phyloP scores from a whole-genome alignment of 2,329 filamentous ascomycete species.

The Malbranchea zuffiana region DNA sequence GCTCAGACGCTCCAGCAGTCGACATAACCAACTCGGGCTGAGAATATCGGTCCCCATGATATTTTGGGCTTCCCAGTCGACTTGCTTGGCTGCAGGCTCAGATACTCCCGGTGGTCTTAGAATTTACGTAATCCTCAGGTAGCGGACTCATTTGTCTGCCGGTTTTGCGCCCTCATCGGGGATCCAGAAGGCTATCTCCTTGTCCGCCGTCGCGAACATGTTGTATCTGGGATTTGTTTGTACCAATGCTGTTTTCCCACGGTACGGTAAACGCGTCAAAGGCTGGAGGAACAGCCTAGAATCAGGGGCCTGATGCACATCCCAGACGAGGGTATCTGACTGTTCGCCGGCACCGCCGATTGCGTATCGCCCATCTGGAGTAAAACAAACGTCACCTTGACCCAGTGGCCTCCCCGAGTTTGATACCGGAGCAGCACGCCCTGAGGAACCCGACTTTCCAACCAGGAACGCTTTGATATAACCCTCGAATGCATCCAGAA shows the following conservation, averaged over 20 bases:
- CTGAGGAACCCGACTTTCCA: conserved; percentile 38
- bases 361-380: conserved; percentile 79
- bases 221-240: conserved; percentile 71
- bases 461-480: conserved; percentile 61
- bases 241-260: conserved; percentile 42
- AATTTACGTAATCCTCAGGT: neutral
- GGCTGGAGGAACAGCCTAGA: conserved; percentile 44
- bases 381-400: conserved; percentile 74
- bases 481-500: conserved; percentile 88
- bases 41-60: too few species aligned
- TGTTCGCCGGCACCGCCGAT: conserved; percentile 62
- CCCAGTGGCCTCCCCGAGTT: conserved; percentile 43
- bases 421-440: conserved; percentile 41
- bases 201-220: conserved; percentile 80
- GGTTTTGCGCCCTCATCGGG: conserved; percentile 47
- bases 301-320: conserved; percentile 51
- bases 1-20: neutral
- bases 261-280: conserved; percentile 29
- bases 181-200: conserved; percentile 69
- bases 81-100: too few species aligned
- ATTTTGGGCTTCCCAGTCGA: too few species aligned
- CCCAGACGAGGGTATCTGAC: conserved; percentile 74
- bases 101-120: neutral
- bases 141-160: conserved; percentile 24
- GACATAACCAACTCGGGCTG: neutral